phyloP scores from a whole-genome alignment of 768 basidiomycete genomes.

The Mycena amicta region DNA sequence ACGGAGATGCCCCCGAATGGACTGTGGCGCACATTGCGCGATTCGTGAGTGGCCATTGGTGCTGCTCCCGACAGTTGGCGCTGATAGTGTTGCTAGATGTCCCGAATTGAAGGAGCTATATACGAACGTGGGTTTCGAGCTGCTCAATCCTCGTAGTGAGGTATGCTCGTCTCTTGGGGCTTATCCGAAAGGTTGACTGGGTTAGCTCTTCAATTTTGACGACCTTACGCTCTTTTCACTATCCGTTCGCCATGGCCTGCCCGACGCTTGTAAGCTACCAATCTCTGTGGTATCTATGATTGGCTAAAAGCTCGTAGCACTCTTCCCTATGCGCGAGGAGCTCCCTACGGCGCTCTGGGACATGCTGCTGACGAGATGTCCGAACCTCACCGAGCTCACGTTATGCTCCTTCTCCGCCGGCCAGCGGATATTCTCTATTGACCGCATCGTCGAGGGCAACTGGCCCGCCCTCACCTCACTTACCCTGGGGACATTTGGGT shows the following conservation, averaged over 20 bases:
- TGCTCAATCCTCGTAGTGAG: conserved; percentile 37
- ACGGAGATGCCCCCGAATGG: conserved; percentile 45
- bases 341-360: conserved; percentile 49
- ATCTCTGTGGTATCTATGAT: neutral
- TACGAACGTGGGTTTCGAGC: conserved; percentile 43
- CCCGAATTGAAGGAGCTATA: conserved; percentile 46
- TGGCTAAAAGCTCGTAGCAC: conserved; percentile 31
- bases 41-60: conserved; percentile 33
- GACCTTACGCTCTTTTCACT: conserved; percentile 49
- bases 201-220: conserved; percentile 46
- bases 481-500: conserved; percentile 54
- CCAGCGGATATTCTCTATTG: conserved; percentile 46
- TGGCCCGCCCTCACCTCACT: conserved; percentile 46
- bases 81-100: conserved; percentile 35
- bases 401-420: conserved; percentile 54
- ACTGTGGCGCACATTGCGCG: conserved; percentile 45
- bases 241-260: conserved; percentile 48
- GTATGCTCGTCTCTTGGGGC: too few species aligned
- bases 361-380: conserved; percentile 49
- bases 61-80: neutral
- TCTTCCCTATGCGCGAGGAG: conserved; percentile 41
- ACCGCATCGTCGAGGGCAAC: conserved; percentile 38
- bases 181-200: too few species aligned
- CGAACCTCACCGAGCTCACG: conserved; percentile 50
- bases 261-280: conserved; percentile 34